phyloP scores from a whole-genome alignment of 2,329 filamentous ascomycete species.

The Cytospora schulzeri region DNA sequence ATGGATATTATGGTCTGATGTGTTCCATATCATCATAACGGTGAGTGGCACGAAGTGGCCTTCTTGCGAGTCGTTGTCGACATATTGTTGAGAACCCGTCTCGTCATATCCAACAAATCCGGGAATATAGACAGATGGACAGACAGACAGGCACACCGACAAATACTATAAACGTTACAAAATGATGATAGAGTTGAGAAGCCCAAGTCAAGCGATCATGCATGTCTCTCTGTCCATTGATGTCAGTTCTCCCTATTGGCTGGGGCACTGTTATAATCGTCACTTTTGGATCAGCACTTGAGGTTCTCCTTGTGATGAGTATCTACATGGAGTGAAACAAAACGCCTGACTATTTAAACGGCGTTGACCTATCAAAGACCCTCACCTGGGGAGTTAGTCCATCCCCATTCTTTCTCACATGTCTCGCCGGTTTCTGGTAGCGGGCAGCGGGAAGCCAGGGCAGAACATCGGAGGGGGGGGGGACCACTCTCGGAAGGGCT shows the following conservation, averaged over 20 bases:
- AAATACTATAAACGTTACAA: background rate
- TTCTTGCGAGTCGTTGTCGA: background rate
- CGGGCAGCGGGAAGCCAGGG: no score
- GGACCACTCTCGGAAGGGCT: background rate
- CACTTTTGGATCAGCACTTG: background rate
- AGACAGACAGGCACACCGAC: background rate
- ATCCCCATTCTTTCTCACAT: background rate
- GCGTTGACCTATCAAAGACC: background rate
- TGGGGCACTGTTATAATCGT: background rate
- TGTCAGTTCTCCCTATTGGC: background rate
- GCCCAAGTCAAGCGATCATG: background rate
- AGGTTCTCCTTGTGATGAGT: background rate
- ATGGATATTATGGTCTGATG: background rate
- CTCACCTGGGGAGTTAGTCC: background rate
- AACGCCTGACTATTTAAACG: background rate
- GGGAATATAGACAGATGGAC: background rate
- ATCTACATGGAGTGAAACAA: background rate
- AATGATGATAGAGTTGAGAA: background rate
- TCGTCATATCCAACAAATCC: background rate
- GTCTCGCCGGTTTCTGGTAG: background rate
- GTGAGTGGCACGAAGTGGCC: background rate
- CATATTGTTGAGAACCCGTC: background rate
- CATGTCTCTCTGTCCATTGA: background rate
- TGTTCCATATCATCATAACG: background rate
- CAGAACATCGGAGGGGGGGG: no score